Base-by-base conservation (phyloP, 805 yeast species). In the Limtongia smithiae region DNA sequence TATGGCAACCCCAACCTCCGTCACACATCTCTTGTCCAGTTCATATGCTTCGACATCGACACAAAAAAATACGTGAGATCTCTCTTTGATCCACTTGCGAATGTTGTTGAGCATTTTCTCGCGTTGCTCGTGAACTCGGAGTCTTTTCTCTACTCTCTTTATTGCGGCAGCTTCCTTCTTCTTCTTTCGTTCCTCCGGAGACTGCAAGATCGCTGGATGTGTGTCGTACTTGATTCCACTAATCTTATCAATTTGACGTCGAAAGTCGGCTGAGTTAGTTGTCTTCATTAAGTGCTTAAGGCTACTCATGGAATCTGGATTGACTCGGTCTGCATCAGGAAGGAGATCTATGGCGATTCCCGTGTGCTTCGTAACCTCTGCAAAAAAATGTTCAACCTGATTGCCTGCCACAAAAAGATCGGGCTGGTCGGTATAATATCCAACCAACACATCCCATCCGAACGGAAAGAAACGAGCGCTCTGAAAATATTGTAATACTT, bases 1-100 rank as follows among this genome's bases (percentile, higher is more conserved):
- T 3, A 39, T n/a, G 21, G 53, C 34, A 9, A 49, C 12, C 14
- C 52, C 55, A 22, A 48, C 34, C 34, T 51, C 55, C 4, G 52
- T 47, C 4, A 51, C 35, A 6, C 27, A 8, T 9, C 21, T 27
- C 1, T 37, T 40, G 18, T 47, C 34, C 2, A 24, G 24, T 21
- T 51, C 55, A 15, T 44, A 51, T 8, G 39, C 42, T 18, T 51
- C 55, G 27, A 47, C 20, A 21, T 51, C 55, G 22, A 51, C 31
- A 3, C 40, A 51, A 11, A 53, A 28, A n/a, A 52, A 41, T 4
- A 44, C 52, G 14, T 22, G 27, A 9, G 25, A n/a, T 30, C 6
- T 17, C n/a, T 43, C 48, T 7, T 22, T 17, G 14, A 48, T 34
- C 32, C 38, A 38, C 21, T 21, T 24, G 28, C 18, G 28, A 21